Base-by-base conservation (phyloP, 2,329 filamentous ascomycete species). In the Dactylellina leptospora region DNA sequence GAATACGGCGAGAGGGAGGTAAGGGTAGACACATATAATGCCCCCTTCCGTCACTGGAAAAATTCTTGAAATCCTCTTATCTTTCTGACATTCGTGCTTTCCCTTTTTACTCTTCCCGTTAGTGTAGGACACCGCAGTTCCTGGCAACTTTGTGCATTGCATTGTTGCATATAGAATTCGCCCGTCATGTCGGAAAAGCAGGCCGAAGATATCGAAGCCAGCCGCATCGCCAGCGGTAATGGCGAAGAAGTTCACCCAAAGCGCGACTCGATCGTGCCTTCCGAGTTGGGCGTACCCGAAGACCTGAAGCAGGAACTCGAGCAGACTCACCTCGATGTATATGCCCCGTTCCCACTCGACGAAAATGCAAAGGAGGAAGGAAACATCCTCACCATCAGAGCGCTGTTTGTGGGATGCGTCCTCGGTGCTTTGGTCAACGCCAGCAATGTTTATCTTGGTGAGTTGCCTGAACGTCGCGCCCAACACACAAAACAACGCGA, bases 371-470 rank as follows among this genome's bases (percentile, higher is more conserved):
- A 77, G 44, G 81, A 83, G 56, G 81, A 84, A 74, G 76, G 80
- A 10, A 79, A 81, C 73, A 84, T 86, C 54, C 75, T 88, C 47
- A 87, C 85, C 5, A 76, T 84, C 30, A 83, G 86, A 45, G 85
- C 86, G 13, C 78, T 88, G 22, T 63, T 86, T 38, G 79, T 85
- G 30, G 86, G 86, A 47, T 82, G 84, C 60, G 76, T 84, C 42
- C 82, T 86, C 27, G 86, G 86, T 48, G 85, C 83, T 13, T 81
- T 88, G 6, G 85, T 87, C 74, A 87, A 86, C 75, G 85, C 85
- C 8, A 87, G 85, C 66, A 88, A 88, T 76, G 81, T 88, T 42
- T 88, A 88, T 75, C 82, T 88, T 23, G 85, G 85, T 81, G 79
- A 81, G 83, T 25, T 76, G 9, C 40, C 18, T 3, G 1, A 76